These are phyloP conservation scores for Plantago coronopus DNA, from an alignment of 305 asterid genomes.

Conservation along the genomic window DNA sequence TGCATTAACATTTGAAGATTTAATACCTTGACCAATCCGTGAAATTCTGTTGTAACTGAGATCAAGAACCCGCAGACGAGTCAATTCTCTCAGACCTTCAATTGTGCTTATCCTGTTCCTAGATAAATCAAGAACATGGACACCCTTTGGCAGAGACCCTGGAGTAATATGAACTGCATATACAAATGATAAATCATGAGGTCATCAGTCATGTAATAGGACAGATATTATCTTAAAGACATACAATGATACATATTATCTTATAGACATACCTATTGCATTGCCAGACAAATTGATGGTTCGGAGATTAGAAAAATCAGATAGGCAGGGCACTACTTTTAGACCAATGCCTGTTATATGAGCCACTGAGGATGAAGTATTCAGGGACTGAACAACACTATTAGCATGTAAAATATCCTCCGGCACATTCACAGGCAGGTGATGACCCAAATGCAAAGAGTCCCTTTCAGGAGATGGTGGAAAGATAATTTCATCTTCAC, in stretches of 20 bases:
- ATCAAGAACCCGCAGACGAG: constrained; percentile 67
- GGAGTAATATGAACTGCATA: constrained; percentile 65
- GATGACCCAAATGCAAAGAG: constrained; percentile 27
- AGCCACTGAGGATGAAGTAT: constrained; percentile 68
- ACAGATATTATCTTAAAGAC: neutral
- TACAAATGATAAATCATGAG: neutral
- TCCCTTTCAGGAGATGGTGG: constrained; percentile 34
- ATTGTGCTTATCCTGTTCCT: constrained; percentile 66
- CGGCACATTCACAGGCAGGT: constrained; percentile 22
- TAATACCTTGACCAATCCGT: constrained; percentile 72
- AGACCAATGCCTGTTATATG: constrained; percentile 59
- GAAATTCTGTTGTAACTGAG: constrained; percentile 80
- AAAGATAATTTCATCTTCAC: constrained; percentile 32
- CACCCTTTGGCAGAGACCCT: constrained; percentile 82
- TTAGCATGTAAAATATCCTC: constrained; percentile 63
- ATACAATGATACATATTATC: constrained; percentile 27
- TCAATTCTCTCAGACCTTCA: constrained; percentile 76
- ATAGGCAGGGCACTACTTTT: constrained; percentile 56
- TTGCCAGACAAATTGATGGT: constrained; percentile 73
- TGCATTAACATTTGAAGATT: neutral
- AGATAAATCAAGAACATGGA: constrained; percentile 68
- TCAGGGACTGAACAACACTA: constrained; percentile 56
- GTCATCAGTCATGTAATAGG: neutral
- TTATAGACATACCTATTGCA: constrained; percentile 46
- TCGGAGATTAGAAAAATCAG: constrained; percentile 57